Conservation (phyloP, 2,329 filamentous ascomycete genomes). For the Pestalotiopsis sp. region DNA sequence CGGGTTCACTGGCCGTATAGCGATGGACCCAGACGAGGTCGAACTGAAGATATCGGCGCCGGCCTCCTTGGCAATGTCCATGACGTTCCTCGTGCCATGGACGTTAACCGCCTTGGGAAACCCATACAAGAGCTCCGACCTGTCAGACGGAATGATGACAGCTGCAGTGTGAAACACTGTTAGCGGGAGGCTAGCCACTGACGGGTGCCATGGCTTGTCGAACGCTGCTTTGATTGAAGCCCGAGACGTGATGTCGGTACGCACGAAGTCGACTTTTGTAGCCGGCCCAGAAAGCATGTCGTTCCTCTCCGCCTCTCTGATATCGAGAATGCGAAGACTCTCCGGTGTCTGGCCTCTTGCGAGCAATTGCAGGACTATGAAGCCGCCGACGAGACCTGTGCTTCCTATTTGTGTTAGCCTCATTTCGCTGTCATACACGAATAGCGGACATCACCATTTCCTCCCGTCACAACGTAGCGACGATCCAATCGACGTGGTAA, state of each 20-base stretch:
- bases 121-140: conserved; percentile 40
- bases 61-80: conserved; percentile 41
- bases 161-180: conserved; percentile 55
- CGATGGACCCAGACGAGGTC: conserved; percentile 49
- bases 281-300: conserved; percentile 40
- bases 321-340: conserved; percentile 50
- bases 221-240: conserved; percentile 42
- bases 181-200: conserved; percentile 42
- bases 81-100: conserved; percentile 46
- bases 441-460: conserved; percentile 38
- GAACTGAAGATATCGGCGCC: conserved; percentile 47
- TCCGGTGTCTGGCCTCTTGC: conserved; percentile 47
- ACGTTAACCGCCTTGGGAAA: conserved; percentile 47
- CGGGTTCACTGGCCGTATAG: conserved; percentile 37
- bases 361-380: conserved; percentile 50
- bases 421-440: background rate
- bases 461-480: conserved; percentile 48
- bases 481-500: conserved; percentile 43
- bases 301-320: conserved; percentile 39
- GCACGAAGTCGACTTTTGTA: conserved; percentile 38
- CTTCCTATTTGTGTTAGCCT: background rate
- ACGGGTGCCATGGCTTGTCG: conserved; percentile 41
- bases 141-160: conserved; percentile 46
- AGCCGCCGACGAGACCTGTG: conserved; percentile 42
- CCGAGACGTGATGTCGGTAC: conserved; percentile 46